phyloP scores from a whole-genome alignment of 495 filamentous ascomycete species.

The Trichoderma asperelloides region DNA sequence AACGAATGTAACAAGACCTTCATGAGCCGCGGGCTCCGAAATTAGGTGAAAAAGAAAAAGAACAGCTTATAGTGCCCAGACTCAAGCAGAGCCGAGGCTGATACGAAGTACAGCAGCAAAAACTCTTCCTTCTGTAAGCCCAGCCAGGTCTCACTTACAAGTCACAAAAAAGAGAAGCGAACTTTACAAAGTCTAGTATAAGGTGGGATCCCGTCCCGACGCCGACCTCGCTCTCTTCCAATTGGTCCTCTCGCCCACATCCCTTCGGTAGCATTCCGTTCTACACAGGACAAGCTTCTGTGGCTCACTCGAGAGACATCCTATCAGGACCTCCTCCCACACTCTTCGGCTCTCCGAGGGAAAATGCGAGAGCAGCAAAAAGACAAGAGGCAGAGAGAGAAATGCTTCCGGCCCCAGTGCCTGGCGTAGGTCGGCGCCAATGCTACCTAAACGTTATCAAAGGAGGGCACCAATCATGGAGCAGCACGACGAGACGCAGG shows the following conservation, averaged over 20 bases:
- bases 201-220: neutral
- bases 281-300: neutral
- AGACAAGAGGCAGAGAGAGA: neutral
- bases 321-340: neutral
- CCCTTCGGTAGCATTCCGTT: neutral
- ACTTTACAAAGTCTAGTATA: no score
- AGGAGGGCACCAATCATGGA: slow-evolving; percentile 5
- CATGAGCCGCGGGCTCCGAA: neutral
- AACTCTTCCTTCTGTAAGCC: no score
- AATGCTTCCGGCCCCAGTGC: neutral
- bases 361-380: neutral
- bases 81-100: no score
- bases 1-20: no score
- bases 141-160: no score
- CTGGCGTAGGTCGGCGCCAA: slow-evolving; percentile 6
- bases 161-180: no score
- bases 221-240: neutral
- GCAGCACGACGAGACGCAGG: neutral
- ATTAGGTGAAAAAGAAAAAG: no score
- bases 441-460: slow-evolving; percentile 9
- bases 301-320: neutral
- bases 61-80: no score
- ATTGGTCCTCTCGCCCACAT: no score
- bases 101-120: no score
- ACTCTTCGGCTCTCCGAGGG: neutral